These are phyloP conservation scores for Neoconidiobolus thromboides DNA, from an alignment of 371 early-diverging fungal species.

Conservation along the genomic window DNA sequence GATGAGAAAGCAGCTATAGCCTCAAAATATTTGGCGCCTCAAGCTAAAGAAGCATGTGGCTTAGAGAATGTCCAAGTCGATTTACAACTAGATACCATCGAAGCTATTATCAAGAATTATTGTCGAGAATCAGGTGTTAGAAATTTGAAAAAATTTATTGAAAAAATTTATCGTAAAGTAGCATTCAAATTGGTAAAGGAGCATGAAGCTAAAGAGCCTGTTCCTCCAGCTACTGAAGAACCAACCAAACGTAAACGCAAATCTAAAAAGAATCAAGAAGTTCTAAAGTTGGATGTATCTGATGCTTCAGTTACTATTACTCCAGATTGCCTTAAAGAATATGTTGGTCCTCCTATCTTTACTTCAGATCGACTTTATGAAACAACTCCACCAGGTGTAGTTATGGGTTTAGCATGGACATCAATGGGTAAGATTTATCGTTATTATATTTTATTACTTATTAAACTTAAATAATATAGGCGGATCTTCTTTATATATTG, in stretches of 20 bases:
- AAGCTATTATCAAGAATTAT: conserved; percentile 65
- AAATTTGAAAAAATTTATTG: conserved; percentile 91
- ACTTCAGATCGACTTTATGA: conserved; percentile 81
- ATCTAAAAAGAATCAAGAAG: neutral
- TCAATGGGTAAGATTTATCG: conserved; percentile 40
- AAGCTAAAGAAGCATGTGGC: conserved; percentile 60
- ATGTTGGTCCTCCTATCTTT: conserved; percentile 80
- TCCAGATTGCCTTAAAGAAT: conserved; percentile 60
- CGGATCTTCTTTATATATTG: conserved; percentile 85
- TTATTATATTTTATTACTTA: neutral
- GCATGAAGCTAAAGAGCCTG: conserved; percentile 22
- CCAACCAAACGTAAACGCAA: neutral
- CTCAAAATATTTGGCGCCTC: conserved; percentile 64
- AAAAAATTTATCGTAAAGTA: conserved; percentile 90
- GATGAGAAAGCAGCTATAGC: conserved; percentile 96
- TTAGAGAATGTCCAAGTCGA: conserved; percentile 49
- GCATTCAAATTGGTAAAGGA: conserved; percentile 70
- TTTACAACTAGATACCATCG: conserved; percentile 55
- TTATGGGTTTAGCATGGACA: conserved; percentile 94
- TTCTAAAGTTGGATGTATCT: conserved; percentile 18
- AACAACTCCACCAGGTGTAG: conserved; percentile 74
- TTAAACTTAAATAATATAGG: conserved; percentile 20
- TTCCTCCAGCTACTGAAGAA: conserved; percentile 7
- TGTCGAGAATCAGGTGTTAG: conserved; percentile 95
- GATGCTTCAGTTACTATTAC: conserved; percentile 35